phyloP scores from a whole-genome alignment of 1,139 yeast genomes.

The Geotrichum citri-aurantii region DNA sequence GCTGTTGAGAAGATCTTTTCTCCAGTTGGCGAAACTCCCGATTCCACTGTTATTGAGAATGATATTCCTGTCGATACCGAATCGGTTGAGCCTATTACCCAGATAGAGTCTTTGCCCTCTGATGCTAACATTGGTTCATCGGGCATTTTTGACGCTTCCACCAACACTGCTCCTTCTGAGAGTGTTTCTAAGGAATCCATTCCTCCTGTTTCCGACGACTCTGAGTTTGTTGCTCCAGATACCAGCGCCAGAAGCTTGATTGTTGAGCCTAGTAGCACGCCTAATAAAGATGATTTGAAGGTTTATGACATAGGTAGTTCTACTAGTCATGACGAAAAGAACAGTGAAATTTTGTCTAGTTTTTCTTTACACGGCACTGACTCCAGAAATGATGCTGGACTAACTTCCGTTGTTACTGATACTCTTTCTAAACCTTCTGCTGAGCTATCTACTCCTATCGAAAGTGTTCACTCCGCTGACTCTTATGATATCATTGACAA shows the following conservation, averaged over 20 bases:
- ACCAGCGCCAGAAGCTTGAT: neutral
- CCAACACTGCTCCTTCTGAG: neutral
- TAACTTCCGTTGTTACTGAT: neutral
- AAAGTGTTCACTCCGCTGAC: constrained; percentile 2
- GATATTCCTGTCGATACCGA: neutral
- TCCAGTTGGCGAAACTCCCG: neutral
- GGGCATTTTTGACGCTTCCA: neutral
- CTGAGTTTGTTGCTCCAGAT: neutral
- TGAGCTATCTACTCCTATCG: neutral
- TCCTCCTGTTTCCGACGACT: neutral
- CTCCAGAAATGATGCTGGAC: neutral
- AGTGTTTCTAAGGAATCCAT: neutral
- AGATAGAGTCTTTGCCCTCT: neutral
- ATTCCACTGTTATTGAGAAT: neutral
- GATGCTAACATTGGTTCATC: neutral
- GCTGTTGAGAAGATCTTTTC: constrained; percentile 21
- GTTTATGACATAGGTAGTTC: neutral
- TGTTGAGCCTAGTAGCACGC: neutral
- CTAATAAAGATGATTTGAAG: neutral
- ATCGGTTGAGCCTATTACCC: neutral
- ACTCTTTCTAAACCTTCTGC: neutral
- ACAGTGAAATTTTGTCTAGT: constrained; percentile 18
- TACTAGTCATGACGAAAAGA: neutral
- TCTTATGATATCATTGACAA: constrained; percentile 10
- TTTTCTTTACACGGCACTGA: constrained; percentile 12